A percentile compares a stretch with the other conserved stretches of the same genome.
phyloP scores from a whole-genome alignment of 176 grass and related monocot genomes.

The Canna indica region DNA sequence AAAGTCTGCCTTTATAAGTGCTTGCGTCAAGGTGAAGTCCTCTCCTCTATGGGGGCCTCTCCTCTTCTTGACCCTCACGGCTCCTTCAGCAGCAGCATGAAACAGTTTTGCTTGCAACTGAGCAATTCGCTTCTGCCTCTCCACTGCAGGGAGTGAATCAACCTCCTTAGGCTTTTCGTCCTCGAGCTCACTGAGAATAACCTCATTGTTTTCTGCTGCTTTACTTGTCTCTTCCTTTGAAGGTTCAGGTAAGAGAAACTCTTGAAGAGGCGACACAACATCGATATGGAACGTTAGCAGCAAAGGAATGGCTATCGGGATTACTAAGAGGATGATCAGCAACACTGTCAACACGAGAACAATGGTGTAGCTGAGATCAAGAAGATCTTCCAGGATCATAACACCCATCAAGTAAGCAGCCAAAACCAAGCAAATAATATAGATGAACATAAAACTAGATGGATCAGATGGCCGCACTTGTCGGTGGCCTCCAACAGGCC shows the following conservation, averaged over 20 bases:
- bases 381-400: slow-evolving; percentile 11
- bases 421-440: not conserved
- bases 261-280: not conserved
- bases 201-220: slow-evolving; percentile 1
- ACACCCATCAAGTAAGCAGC: slow-evolving; percentile 17
- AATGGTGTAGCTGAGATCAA: not conserved
- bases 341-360: not conserved
- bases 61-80: slow-evolving; percentile 14
- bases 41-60: slow-evolving; percentile 7
- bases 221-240: slow-evolving; percentile 2
- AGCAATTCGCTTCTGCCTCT: slow-evolving; percentile 8
- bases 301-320: slow-evolving; percentile 7
- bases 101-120: slow-evolving; percentile 10
- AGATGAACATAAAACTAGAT: slow-evolving; percentile 4
- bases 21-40: slow-evolving; percentile 9
- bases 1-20: slow-evolving; percentile 7
- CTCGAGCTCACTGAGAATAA: slow-evolving; percentile 7
- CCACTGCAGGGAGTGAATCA: not conserved
- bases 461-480: slow-evolving; percentile 7
- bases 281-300: not conserved
- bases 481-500: slow-evolving; percentile 8
- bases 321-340: not conserved
- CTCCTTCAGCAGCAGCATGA: slow-evolving; percentile 7
- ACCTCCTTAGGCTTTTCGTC: slow-evolving; percentile 10
- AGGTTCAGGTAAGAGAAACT: slow-evolving; percentile 4